Conservation (phyloP, 2,329 filamentous ascomycete genomes). For the Elsinoe arachidis region DNA sequence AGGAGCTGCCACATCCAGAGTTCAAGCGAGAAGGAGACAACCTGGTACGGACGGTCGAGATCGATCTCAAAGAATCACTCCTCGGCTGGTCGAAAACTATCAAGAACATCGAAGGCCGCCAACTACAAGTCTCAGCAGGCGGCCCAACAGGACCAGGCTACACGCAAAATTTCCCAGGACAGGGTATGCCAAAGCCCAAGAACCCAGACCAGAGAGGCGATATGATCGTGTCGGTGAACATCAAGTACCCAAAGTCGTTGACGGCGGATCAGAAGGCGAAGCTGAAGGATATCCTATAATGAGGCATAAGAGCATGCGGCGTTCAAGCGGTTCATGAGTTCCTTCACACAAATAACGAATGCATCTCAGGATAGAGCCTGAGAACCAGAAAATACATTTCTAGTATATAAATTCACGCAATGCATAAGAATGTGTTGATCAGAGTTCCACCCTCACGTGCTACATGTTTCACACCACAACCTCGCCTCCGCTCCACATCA, state of each 20-base stretch:
- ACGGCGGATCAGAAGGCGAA: slow-evolving; percentile 70
- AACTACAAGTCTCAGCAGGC: slow-evolving; percentile 66
- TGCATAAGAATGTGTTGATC: too few species aligned
- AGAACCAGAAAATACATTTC: background rate
- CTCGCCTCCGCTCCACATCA: too few species aligned
- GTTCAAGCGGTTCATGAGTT: slow-evolving; percentile 7
- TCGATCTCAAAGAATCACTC: slow-evolving; percentile 85
- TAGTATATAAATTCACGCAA: background rate
- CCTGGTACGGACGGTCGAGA: slow-evolving; percentile 65
- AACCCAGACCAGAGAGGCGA: slow-evolving; percentile 77
- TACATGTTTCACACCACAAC: too few species aligned
- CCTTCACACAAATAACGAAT: background rate
- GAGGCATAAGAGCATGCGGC: background rate
- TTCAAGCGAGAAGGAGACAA: slow-evolving; percentile 86
- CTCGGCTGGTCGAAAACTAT: slow-evolving; percentile 92
- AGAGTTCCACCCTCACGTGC: too few species aligned
- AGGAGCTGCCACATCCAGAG: slow-evolving; percentile 83
- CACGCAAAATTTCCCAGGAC: slow-evolving; percentile 68
- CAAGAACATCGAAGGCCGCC: slow-evolving; percentile 84
- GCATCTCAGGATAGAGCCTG: slow-evolving; percentile 10
- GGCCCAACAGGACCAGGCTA: slow-evolving; percentile 81
- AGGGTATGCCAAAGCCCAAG: slow-evolving; percentile 95
- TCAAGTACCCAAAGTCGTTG: slow-evolving; percentile 78
- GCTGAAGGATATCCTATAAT: slow-evolving; percentile 65
- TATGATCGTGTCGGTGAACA: slow-evolving; percentile 81